Evolutionary conservation across 371 early-diverging fungal genomes (phyloP).

Genomic region (Rhizopus stolonifer): DNA sequence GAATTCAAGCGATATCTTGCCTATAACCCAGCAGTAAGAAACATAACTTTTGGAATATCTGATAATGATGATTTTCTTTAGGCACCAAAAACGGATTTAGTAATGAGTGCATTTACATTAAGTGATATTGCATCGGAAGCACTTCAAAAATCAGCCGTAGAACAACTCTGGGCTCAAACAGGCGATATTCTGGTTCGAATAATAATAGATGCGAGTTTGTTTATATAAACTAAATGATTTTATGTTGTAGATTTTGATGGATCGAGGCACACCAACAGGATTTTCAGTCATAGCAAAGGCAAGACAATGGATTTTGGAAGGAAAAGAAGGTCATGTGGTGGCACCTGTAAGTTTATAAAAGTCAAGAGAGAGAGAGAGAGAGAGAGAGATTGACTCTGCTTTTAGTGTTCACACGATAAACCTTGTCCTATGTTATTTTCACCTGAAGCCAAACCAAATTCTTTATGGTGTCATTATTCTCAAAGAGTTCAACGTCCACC

Average conservation of each 20-base stretch:
- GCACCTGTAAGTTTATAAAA: conserved; percentile 77
- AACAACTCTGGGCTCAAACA: conserved; percentile 78
- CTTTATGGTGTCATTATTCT: conserved; percentile 83
- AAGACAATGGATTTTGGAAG: conserved; percentile 65
- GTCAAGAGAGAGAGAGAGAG: too few relatives aligned
- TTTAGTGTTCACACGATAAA: conserved; percentile 78
- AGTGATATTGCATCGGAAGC: conserved; percentile 71
- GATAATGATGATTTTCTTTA: neutral
- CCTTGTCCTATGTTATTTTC: conserved; percentile 67
- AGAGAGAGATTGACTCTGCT: too few relatives aligned
- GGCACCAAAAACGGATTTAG: conserved; percentile 63
- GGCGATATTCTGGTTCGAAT: conserved; percentile 67
- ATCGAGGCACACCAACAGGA: conserved; percentile 84
- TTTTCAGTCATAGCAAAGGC: conserved; percentile 72
- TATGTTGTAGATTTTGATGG: conserved; percentile 66
- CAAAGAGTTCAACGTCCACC: conserved; percentile 75
- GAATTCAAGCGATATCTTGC: conserved; percentile 67
- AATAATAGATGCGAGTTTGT: neutral
- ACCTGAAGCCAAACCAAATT: conserved; percentile 40
- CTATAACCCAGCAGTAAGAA: conserved; percentile 45
- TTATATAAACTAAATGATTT: neutral
- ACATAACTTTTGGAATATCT: neutral
- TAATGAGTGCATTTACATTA: conserved; percentile 73
- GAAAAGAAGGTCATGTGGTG: conserved; percentile 51
- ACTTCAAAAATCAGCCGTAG: conserved; percentile 63